Evolutionary conservation across 371 early-diverging fungal species (phyloP).

Genomic region (Rhizopus arrhizus): DNA sequence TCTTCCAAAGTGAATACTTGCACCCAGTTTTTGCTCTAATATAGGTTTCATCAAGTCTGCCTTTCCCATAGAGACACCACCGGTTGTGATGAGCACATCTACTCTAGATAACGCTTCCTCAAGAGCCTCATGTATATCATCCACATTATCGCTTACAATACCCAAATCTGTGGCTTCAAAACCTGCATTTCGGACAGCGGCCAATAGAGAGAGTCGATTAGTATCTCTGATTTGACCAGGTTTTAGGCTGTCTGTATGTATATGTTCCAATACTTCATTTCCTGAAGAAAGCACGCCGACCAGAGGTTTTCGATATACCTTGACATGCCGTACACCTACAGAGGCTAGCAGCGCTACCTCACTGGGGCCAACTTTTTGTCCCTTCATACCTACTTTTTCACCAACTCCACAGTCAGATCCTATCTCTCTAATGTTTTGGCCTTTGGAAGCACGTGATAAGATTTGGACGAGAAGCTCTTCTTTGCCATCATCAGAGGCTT

Average conservation of each 20-base stretch:
- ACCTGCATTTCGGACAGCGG: slow-evolving; percentile 65
- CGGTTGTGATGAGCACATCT: slow-evolving; percentile 86
- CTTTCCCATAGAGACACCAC: slow-evolving; percentile 97
- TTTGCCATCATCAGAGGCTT: slow-evolving; percentile 56
- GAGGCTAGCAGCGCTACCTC: slow-evolving; percentile 83
- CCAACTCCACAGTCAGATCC: slow-evolving; percentile 77
- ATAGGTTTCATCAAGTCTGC: slow-evolving; percentile 87
- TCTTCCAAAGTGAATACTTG: slow-evolving; percentile 84
- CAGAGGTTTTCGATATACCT: slow-evolving; percentile 67
- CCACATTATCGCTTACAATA: slow-evolving; percentile 71
- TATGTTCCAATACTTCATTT: slow-evolving; percentile 78
- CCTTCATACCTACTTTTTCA: slow-evolving; percentile 57
- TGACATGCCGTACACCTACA: slow-evolving; percentile 69
- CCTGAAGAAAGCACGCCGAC: slow-evolving; percentile 89
- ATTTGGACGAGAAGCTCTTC: slow-evolving; percentile 70
- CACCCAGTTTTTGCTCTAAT: slow-evolving; percentile 74
- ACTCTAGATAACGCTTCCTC: slow-evolving; percentile 58
- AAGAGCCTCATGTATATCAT: slow-evolving; percentile 54
- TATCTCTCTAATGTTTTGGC: slow-evolving; percentile 78
- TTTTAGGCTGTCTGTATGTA: slow-evolving; percentile 46
- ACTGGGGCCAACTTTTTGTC: slow-evolving; percentile 66
- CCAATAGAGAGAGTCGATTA: slow-evolving; percentile 79
- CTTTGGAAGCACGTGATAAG: slow-evolving; percentile 26
- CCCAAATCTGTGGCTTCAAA: slow-evolving; percentile 76
- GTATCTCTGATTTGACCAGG: slow-evolving; percentile 81